These are phyloP conservation scores for Podospora didyma DNA, from an alignment of 495 filamentous ascomycete species.

Conservation along the genomic window DNA sequence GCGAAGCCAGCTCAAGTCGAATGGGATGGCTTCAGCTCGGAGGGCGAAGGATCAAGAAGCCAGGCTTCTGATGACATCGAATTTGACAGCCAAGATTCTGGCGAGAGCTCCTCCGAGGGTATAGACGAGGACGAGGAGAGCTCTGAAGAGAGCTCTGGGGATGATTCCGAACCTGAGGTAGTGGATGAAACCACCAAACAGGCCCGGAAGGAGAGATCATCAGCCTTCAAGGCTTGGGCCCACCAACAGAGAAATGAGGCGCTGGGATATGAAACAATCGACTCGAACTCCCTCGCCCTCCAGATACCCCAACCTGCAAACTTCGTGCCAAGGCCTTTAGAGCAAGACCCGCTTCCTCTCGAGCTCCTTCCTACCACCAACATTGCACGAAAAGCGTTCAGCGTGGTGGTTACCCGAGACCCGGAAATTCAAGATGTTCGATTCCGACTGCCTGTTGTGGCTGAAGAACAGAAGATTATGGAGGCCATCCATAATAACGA, in stretches of 20 bases:
- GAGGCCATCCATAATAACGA: conserved; percentile 90
- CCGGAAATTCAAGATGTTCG: conserved; percentile 72
- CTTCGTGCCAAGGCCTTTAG: conserved; percentile 57
- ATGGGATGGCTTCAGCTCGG: conserved; percentile 37
- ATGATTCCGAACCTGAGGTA: conserved; percentile 17
- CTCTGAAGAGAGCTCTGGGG: conserved; percentile 12
- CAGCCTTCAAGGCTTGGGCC: conserved; percentile 95
- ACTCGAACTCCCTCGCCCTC: conserved; percentile 23
- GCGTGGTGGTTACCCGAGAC: conserved; percentile 65
- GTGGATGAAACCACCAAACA: conserved; percentile 30
- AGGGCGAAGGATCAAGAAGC: conserved; percentile 15
- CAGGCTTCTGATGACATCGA: conserved; percentile 17
- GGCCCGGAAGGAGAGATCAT: conserved; percentile 35
- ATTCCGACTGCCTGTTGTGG: conserved; percentile 81
- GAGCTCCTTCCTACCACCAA: conserved; percentile 65
- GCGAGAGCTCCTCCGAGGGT: not conserved
- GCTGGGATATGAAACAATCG: conserved; percentile 43
- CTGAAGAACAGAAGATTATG: conserved; percentile 97
- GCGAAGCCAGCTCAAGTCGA: conserved; percentile 27
- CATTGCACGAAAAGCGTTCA: conserved; percentile 67
- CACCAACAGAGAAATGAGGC: conserved; percentile 77
- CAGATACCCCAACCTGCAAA: conserved; percentile 44
- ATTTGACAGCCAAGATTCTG: not conserved
- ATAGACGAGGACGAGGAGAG: conserved; percentile 15
- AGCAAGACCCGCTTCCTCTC: conserved; percentile 72